Evolutionary conservation across 495 filamentous ascomycete species (phyloP), one percentile per base, ranked within the genome.

Genomic region (Rhizodiscina lignyota): DNA sequence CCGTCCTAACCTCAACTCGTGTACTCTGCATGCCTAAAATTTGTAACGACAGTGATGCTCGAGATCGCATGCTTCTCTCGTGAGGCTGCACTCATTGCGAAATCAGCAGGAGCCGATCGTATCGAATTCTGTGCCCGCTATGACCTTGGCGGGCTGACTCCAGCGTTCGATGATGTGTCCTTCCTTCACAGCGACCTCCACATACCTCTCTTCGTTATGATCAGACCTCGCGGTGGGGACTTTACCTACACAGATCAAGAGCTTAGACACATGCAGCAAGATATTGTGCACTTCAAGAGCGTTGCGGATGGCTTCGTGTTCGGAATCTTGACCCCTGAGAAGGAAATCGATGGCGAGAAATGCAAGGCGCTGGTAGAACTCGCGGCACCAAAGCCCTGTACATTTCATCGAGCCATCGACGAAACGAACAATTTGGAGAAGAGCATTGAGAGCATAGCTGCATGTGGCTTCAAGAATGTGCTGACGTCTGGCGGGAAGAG

Each of bases 351-450:
- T 36, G 36, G 44, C 4, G 32, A 34, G 4, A 43, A 50, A 18
- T 63, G 60, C 30, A 48, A 42, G 34, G 45, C 51, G 22, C 47
- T 71, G 27, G 56, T 68, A 1, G 23, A 34, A 23, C 39, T 53
- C 4, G 65, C 66, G 1, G 42, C 36, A 2, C 55, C 58, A 0
- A 44, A 49, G 6, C 60, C 61, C 4, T 71, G 65, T 43, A 71
- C 66, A 11, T 71, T 71, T 32, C 66, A 69, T 39, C 58, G 65
- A 12, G 66, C 66, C 2, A 66, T 71, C 49, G 66, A 70, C 39
- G 41, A 51, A 18, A 52, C 63, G 4, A 44, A 47, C 1, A 45
- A 56, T 19, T 5, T 48, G 2, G 53, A 52, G 48, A 43, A 52
- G 20, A 43, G 40, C 1, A 42, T 61, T 21, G 44, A 48, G 8